A percentile compares a stretch with the other conserved stretches of the same genome.
These are phyloP conservation scores for Fragaria vesca DNA, from an alignment of 306 rosid genomes.

Conservation along the genomic window DNA sequence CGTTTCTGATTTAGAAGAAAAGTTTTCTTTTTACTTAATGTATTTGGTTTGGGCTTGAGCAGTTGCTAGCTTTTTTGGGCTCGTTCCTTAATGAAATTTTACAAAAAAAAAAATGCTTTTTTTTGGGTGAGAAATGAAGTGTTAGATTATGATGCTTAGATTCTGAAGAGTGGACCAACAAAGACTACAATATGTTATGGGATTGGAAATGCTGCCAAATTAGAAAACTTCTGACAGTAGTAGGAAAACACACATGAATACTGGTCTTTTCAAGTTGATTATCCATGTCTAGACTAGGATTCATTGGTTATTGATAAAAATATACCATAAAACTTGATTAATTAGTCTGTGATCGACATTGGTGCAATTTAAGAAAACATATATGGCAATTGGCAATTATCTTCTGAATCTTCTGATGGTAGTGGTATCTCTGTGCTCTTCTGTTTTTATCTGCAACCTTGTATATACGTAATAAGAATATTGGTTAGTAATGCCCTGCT, in stretches of 20 bases:
- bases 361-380: neutral
- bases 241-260: neutral
- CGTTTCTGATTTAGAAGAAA: no score
- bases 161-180: neutral
- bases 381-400: neutral
- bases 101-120: no score
- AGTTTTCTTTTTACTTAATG: no score
- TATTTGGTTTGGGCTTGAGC: no score
- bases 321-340: neutral
- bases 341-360: neutral
- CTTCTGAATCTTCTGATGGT: neutral
- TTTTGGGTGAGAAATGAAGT: no score
- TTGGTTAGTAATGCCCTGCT: neutral
- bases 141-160: slow-evolving; percentile 3
- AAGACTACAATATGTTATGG: neutral
- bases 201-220: slow-evolving; percentile 14
- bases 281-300: neutral
- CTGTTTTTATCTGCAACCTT: neutral
- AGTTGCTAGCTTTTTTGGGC: no score
- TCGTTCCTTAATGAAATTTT: no score
- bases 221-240: slow-evolving; percentile 1
- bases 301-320: neutral
- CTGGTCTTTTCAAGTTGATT: neutral
- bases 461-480: neutral
- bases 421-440: neutral